Evolutionary conservation across 2,329 filamentous ascomycete genomes (phyloP), one percentile per base, ranked within the genome.

Genomic region (Alternaria consortialis): DNA sequence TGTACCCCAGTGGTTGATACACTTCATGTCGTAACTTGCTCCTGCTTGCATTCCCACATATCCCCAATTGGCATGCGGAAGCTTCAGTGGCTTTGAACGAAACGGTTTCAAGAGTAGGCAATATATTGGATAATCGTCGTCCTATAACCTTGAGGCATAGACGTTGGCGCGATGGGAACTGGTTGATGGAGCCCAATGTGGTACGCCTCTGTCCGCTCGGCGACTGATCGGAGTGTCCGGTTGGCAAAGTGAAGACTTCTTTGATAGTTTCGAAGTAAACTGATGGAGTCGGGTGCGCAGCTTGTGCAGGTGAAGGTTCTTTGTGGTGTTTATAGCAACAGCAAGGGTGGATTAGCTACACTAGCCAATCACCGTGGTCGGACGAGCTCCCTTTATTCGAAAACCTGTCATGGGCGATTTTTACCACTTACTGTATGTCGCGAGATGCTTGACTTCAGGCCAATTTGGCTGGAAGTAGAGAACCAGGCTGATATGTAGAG

Each of bases 251-350:
- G 11, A 17, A 25, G 32, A 36, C 4, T 37, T 15, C 32, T 50
- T 50, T 37, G n/a, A 50, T 50, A 13, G 8, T 25, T 50, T 50
- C 46, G 20, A 36, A 9, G 32, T 50, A 13, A 15, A 36, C 32
- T 37, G 32, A 37, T 36, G 46, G 32, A 50, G 13, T 50, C 32
- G 20, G 32, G 32, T 13, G 46, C 37, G 32, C 32, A n/a, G 27
- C 20, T 50, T 9, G 46, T 25, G 17, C 29, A 32, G 37, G 31
- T 50, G 32, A 25, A 50, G 13, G 20, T 37, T 27, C 46, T 50
- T 52, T 52, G 50, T 52, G 20, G 36, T 27, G 50, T 52, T 52
- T 52, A 39, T 52, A 52, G 50, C 23, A 40, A 52, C 34, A 29
- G 25, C 25, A 52, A 52, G 50, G 50, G 50, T 25, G 23, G 34